Percentiles rank a stretch among this genome's conserved stretches.
These are phyloP conservation scores for Hysterangium stoloniferum DNA, from an alignment of 768 basidiomycete genomes.

Conservation along the genomic window DNA sequence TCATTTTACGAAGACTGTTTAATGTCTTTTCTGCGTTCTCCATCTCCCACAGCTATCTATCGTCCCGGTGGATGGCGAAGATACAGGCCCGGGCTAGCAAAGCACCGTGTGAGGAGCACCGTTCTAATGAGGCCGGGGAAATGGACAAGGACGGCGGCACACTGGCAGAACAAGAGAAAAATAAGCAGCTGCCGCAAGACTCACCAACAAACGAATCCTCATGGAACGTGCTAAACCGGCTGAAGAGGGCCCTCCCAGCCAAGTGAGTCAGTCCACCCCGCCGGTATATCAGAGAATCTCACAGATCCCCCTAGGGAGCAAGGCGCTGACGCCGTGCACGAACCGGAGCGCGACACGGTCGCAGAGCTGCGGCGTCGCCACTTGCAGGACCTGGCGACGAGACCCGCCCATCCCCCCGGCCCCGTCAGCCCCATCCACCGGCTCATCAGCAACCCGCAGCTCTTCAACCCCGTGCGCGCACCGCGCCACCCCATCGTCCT, in stretches of 20 bases:
- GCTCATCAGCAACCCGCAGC: constrained; percentile 45
- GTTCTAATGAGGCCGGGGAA: too few species aligned
- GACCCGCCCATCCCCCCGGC: neutral
- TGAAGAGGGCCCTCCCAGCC: neutral
- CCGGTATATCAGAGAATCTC: neutral
- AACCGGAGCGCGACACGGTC: neutral
- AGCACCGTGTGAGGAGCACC: constrained; percentile 1
- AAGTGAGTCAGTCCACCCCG: neutral
- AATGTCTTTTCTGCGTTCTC: constrained; percentile 65
- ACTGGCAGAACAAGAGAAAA: neutral
- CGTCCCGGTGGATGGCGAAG: constrained; percentile 21
- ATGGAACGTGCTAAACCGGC: neutral
- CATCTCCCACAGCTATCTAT: constrained; percentile 56
- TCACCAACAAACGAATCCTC: neutral
- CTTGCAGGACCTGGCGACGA: neutral
- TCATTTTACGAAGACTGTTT: constrained; percentile 55
- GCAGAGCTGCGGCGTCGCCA: neutral
- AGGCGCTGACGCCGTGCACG: neutral
- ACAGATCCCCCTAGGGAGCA: neutral
- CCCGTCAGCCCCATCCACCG: constrained; percentile 15
- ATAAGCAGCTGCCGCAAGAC: neutral
- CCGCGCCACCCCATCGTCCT: constrained; percentile 89
- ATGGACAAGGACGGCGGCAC: constrained; percentile 9
- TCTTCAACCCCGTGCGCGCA: constrained; percentile 68
- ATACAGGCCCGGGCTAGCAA: constrained; percentile 3